Base-by-base conservation (phyloP, 148 eudicot species). In the Rhododendron vialii region DNA sequence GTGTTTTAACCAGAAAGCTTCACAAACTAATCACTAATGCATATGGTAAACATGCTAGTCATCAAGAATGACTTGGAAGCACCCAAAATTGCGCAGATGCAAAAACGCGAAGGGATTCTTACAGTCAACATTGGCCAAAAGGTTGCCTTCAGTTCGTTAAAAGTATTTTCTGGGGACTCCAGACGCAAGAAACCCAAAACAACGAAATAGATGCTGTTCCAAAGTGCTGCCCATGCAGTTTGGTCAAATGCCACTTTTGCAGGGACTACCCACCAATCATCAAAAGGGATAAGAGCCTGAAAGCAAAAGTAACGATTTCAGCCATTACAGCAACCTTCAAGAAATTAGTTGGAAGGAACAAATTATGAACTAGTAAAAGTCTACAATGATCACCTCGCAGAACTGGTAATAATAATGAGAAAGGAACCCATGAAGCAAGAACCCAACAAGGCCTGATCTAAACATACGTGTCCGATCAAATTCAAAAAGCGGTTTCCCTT, bases 261-360 rank as follows among this genome's bases (percentile, higher is more conserved):
- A 78, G 95, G 98, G 84, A 96, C 96, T 73, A 90, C 96, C 98
- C 98, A 96, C 98, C 98, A 96, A 76, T 88, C 96, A 61, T 92
- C 89, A 83, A 88, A 92, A 33, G 98, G 98, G 43, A 96, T 90
- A 82, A 96, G 88, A 28, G 89, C 94, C 98, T 96, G 90, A 74
- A 88, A 88, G 80, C 59, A 1, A 17, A 38, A 63, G 33, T 20
- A 61, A 17, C 26, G 7, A 57, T 78, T 57, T 78, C 57, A 63
- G 55, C 18, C 11, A 45, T 30, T 30, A 18, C 61, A 55, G 61
- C 61, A 55, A 55, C 12, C 7, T 55, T 53, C 55, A 75, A 76
- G 18, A 75, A 17, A 85, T n/a, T 53, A 36, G 20, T 78, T 11
- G 82, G 76, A 28, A 78, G 73, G 51, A 78, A 41, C 57, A 17